Base-by-base conservation (phyloP, 192 early-diverging fungal genomes). In the Coemansia pectinata region DNA sequence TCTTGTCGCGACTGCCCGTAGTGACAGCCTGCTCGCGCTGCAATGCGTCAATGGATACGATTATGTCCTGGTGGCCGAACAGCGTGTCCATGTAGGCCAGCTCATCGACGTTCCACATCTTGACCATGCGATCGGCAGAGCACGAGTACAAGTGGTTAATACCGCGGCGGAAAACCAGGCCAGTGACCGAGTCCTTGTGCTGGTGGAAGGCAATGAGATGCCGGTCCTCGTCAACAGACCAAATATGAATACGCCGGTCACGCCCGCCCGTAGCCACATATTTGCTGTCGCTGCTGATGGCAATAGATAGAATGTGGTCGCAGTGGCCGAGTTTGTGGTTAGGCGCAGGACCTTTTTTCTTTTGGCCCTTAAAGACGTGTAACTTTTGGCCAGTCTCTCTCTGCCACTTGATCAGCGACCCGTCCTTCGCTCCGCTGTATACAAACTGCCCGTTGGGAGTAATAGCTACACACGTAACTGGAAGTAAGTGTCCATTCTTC, bases 1-100 rank as follows among this genome's bases (percentile, higher is more conserved):
- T 95, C 48, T 90, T 88, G 78, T 99, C 98, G 36, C 98, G 88
- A 10, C 91, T 86, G 15, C 98, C 98, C 7, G 88, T 84, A 11
- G 98, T 92, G 7, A 99, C 85, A 67, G 96, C 98, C 27, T 94
- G 88, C 76, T 98, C 98, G 41, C 90, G 85, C n/a, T 86, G 83
- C 77, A 98, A 77, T 29, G 91, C 87, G 73, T 91, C 93, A 3
- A 99, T 88, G n/a, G 77, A 70, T 0, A 90, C 87, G 62, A 97
- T 91, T 36, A 83, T 76, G 78, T 99, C 98, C 79, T 98, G 98
- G 74, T 99, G 98, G 31, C 98, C 98, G 87, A 96, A 98, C 73
- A 98, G 71, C 33, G 97, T 98, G 69, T 98, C 97, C 69, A 99
- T 89, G 80, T 98, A 99, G 14, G 87, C 78, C 65, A 91, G 71